Base-by-base conservation (phyloP, 108 stramenopile species). In the Nitzschia sp. region DNA sequence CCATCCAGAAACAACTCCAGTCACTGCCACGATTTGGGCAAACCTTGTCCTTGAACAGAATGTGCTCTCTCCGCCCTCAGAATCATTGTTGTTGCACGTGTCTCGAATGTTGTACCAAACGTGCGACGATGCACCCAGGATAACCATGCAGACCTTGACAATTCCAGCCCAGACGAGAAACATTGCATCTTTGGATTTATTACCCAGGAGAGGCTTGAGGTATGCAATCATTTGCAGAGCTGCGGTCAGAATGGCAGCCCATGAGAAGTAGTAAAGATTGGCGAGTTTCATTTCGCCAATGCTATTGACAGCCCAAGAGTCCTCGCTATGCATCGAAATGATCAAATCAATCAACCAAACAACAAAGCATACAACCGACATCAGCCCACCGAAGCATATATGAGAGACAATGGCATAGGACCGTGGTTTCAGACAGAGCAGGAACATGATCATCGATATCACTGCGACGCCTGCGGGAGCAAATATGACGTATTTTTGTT, bases 261-360 rank as follows among this genome's bases (percentile, higher is more conserved):
- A 84, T 2, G 71, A 63, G 45, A 76, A 79, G 54, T 79, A 84
- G 58, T 80, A 84, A n/a, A 84, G 48, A 60, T 80, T 84, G 6
- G 83, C 83, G 23, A 68, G 66, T 52, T 80, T 55, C 38, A 84
- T 78, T 47, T 84, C 83, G 16, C 83, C 83, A 55, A 84, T 74
- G 19, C 53, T 45, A 66, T 84, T 84, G 26, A 84, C 83, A 6
- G 83, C 83, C 76, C 79, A 84, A 4, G 79, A 78, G 15, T 68
- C 67, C 28, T 77, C 73, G 13, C 69, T 75, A 34, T 80, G 79
- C 79, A 80, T 74, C 8, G 79, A 74, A 4, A 84, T 27, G 15
- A 84, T 62, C 17, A 84, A 52, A 47, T 77, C 56, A 11, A 44
- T 53, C 21, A 84, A 21, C 73, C 79, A 84, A 8, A 79, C 22